Base-by-base conservation (phyloP, 805 yeast genomes). In the Candida sithepensis region DNA sequence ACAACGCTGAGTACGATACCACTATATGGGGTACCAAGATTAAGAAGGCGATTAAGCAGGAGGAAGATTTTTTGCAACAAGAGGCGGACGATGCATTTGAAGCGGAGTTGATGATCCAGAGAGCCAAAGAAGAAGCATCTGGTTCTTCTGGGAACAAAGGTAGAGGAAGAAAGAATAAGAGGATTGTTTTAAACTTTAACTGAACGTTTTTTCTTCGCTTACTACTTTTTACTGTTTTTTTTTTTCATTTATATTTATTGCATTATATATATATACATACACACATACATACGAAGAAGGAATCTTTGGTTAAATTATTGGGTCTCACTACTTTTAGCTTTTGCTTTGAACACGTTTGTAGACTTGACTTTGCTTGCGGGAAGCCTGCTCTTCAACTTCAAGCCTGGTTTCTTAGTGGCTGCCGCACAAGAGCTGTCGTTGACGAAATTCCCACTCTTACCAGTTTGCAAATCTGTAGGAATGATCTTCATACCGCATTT, bases 11-110 rank as follows among this genome's bases (percentile, higher is more conserved):
- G 16, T 59, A 56, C 30, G 60, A 55, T 16, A 59, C 79, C 1
- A 83, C 94, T 0, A 81, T 87, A 2, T 87, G 95, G 95, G 95
- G 95, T 0, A 86, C 94, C 1, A 71, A 67, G 45, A 77, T 81
- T 2, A 76, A 75, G 4, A 74, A 66, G 18, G 49, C 68, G 52
- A 19, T 21, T 5, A 21, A 21, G 8, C 10, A 18, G 10, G 66
- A 65, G 24, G 70, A 70, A 24, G 62, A 63, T 16, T 67, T 66
- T 2, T 63, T 62, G 1, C 72, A 67, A 8, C 77, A 71, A 36
- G 70, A 72, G 59, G 82, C 77, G 39, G 75, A 75, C 7, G 75
- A 68, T 51, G 53, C 61, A 19, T 20, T 44, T 10, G 56, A 52
- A 33, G 59, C 67, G 42, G 74, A 71, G 47, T 77, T 78, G 48